These are phyloP conservation scores for Leccinum subtestaceum DNA, from an alignment of 768 basidiomycete genomes.

Conservation along the genomic window DNA sequence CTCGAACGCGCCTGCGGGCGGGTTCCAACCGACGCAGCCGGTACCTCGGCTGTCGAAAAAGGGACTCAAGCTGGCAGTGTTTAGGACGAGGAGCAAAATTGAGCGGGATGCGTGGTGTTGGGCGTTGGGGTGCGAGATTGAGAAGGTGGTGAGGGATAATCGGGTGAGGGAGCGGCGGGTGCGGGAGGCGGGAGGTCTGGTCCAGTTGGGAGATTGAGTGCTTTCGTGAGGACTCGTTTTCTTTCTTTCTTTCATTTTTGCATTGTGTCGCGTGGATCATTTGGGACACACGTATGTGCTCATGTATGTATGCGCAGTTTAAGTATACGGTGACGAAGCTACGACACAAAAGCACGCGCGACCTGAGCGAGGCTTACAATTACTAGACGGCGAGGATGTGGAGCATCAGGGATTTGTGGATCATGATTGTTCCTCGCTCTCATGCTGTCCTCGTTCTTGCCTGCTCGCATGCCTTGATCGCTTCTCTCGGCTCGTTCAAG, in stretches of 20 bases:
- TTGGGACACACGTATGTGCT: not conserved
- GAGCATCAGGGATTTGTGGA: not conserved
- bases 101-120: constrained; percentile 96
- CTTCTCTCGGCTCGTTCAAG: not conserved
- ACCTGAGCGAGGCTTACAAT: not conserved
- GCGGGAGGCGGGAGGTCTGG: constrained; percentile 61
- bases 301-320: not conserved
- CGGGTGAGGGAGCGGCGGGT: constrained; percentile 62
- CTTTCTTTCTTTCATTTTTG: not conserved
- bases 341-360: not conserved
- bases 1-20: constrained; percentile 20
- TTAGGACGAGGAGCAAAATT: constrained; percentile 74
- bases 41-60: constrained; percentile 50
- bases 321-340: not conserved
- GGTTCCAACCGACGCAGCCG: constrained; percentile 17
- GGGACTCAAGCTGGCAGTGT: constrained; percentile 61
- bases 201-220: constrained; percentile 28
- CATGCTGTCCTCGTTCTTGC: not conserved
- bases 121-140: constrained; percentile 89
- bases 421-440: not conserved
- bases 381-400: not conserved
- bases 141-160: constrained; percentile 65
- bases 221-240: not conserved
- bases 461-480: not conserved
- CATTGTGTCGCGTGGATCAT: not conserved